Conservation (phyloP, 495 filamentous ascomycete species). For the Durotheca rogersii region DNA sequence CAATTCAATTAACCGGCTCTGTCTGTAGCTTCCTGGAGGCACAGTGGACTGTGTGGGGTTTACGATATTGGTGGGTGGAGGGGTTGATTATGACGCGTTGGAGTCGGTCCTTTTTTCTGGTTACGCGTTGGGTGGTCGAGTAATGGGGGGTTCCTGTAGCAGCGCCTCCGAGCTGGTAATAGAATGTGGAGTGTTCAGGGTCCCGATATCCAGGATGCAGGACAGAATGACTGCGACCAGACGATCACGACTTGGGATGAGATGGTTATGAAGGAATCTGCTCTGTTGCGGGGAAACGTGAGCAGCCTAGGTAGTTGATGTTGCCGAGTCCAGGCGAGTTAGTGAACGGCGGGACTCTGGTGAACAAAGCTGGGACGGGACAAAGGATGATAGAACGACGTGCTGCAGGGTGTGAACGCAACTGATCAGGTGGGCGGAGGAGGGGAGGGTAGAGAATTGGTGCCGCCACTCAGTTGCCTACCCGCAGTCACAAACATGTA, state of each 20-base stretch:
- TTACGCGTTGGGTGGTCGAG: not conserved
- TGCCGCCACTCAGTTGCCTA: too few species aligned
- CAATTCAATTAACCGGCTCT: too few species aligned
- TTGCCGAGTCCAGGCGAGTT: not conserved
- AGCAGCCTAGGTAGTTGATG: too few species aligned
- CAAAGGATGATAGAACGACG: not conserved
- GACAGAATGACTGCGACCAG: not conserved
- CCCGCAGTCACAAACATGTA: too few species aligned
- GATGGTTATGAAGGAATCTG: too few species aligned
- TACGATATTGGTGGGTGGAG: too few species aligned
- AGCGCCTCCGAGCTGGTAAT: not conserved
- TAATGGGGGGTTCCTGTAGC: not conserved
- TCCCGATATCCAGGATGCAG: not conserved
- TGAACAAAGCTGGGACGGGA: not conserved
- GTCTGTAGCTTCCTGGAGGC: too few species aligned
- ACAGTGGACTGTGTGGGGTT: too few species aligned
- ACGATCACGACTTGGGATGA: not conserved
- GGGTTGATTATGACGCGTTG: too few species aligned
- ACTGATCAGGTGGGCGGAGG: not conserved
- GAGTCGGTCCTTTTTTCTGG: too few species aligned
- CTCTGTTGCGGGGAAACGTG: too few species aligned
- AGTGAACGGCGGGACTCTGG: not conserved
- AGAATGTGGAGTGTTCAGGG: not conserved
- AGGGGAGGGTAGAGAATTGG: conserved; percentile 1
- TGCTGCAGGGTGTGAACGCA: not conserved